Evolutionary conservation across 805 yeast species (phyloP).

Genomic region (Kodamaea kaohsiungensis): DNA sequence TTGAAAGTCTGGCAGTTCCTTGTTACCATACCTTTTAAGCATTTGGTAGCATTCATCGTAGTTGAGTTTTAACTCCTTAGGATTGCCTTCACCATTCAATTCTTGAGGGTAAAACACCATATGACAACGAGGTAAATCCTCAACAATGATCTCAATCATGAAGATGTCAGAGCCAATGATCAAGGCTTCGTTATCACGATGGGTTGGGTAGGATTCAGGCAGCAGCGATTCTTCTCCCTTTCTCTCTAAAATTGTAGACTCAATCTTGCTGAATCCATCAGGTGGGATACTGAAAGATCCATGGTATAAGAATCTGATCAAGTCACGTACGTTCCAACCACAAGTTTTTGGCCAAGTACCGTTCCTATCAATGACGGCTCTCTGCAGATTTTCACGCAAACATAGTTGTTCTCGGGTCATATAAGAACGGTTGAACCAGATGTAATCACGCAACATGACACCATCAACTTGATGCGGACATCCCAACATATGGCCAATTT

Average conservation of each 20-base stretch:
- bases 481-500: slow-evolving; percentile 87
- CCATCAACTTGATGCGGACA: slow-evolving; percentile 92
- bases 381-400: slow-evolving; percentile 49
- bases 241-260: slow-evolving; percentile 27
- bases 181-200: slow-evolving; percentile 23
- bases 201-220: slow-evolving; percentile 19
- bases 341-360: slow-evolving; percentile 61
- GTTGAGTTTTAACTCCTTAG: slow-evolving; percentile 48
- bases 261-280: slow-evolving; percentile 48
- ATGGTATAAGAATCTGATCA: slow-evolving; percentile 75
- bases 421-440: slow-evolving; percentile 78
- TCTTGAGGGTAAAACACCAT: slow-evolving; percentile 60
- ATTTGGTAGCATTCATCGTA: slow-evolving; percentile 39
- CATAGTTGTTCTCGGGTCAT: slow-evolving; percentile 67
- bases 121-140: slow-evolving; percentile 55
- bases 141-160: slow-evolving; percentile 67
- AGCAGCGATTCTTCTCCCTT: neutral
- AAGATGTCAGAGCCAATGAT: slow-evolving; percentile 69
- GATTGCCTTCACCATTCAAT: slow-evolving; percentile 64
- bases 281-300: slow-evolving; percentile 73
- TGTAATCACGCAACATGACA: slow-evolving; percentile 86
- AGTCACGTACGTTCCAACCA: slow-evolving; percentile 84
- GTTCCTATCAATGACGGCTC: slow-evolving; percentile 45
- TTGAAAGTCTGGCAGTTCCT: slow-evolving; percentile 37
- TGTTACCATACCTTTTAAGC: slow-evolving; percentile 26